Evolutionary conservation across 495 filamentous ascomycete genomes (phyloP), one percentile per base, ranked within the genome.

Genomic region (Astrothelium subdiscretum): DNA sequence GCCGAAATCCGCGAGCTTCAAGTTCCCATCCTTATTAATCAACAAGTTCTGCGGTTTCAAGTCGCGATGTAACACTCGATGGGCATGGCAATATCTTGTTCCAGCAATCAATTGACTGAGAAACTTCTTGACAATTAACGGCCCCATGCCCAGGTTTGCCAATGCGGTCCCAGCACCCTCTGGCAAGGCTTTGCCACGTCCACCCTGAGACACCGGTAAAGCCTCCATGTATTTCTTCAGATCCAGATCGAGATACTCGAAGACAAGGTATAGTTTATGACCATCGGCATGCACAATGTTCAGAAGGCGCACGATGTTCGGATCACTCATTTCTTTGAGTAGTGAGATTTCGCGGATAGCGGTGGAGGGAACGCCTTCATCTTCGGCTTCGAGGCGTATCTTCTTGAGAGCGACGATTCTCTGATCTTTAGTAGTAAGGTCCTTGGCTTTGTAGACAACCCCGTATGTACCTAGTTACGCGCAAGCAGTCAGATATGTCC

Each of bases 171-270:
- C 81, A 24, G 86, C 81, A 20, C 90, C 90, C 66, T 95, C 89
- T 8, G 91, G 91, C 24, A 97, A 78, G 32, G 91, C 82, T 77
- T 91, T 95, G 62, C 91, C 92, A 51, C 91, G 83, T 29, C 91
- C 92, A 66, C 92, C 92, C 70, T 97, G 89, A 67, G 84, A 88
- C 52, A 94, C 83, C 6, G 94, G 94, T 54, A 99, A 83, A 43
- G 92, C 86, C 76, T 99, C 94, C 94, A 99, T 99, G 76, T 96
- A 97, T 72, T 92, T 94, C 81, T 99, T 99, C n/a, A 99, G 78
- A 70, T 99, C 94, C 68, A 91, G 86, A 74, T 99, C 94, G 86
- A 99, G 95, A 73, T 87, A 97, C 74, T 99, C 94, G 67, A 97
- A 96, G 15, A 99, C 94, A 40, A 99, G 87, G 91, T 97, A 97